Percentiles rank a stretch among this genome's conserved stretches.
Conservation (phyloP, 2,329 filamentous ascomycete genomes). For the Talaromyces sp. region DNA sequence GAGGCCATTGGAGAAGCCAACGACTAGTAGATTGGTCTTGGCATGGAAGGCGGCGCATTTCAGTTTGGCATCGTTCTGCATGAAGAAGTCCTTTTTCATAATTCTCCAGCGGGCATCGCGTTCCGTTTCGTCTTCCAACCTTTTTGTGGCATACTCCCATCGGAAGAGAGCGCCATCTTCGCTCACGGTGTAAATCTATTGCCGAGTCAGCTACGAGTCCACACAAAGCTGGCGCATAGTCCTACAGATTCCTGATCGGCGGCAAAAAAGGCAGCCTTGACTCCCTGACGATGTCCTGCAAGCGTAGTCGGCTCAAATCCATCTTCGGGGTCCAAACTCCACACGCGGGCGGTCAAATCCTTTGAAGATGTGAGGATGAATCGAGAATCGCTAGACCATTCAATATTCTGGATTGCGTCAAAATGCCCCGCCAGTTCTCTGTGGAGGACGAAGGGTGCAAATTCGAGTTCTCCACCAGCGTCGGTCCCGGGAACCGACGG, state of each 20-base stretch:
- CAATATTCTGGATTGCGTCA: constrained; percentile 76
- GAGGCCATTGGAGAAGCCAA: constrained; percentile 89
- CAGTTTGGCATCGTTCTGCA: constrained; percentile 82
- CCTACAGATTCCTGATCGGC: constrained; percentile 75
- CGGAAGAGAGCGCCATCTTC: constrained; percentile 95
- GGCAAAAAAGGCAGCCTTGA: constrained; percentile 96
- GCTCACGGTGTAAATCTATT: constrained; percentile 81
- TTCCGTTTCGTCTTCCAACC: constrained; percentile 57
- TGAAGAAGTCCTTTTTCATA: constrained; percentile 85
- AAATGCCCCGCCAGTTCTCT: constrained; percentile 84
- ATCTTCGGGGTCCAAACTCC: constrained; percentile 83
- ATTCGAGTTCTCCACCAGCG: constrained; percentile 78
- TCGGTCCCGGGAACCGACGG: constrained; percentile 81
- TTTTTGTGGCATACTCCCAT: constrained; percentile 74
- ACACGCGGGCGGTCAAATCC: constrained; percentile 89
- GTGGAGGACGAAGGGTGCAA: constrained; percentile 89
- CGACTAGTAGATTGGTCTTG: constrained; percentile 84
- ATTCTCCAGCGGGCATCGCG: constrained; percentile 83
- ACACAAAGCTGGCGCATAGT: background rate
- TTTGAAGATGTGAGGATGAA: constrained; percentile 93
- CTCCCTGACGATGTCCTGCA: constrained; percentile 82
- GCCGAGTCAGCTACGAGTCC: constrained; percentile 3
- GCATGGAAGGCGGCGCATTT: constrained; percentile 89
- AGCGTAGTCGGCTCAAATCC: constrained; percentile 86
- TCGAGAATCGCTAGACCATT: constrained; percentile 93